Conservation (phyloP, 768 basidiomycete species). For the Asterophora parasitica region DNA sequence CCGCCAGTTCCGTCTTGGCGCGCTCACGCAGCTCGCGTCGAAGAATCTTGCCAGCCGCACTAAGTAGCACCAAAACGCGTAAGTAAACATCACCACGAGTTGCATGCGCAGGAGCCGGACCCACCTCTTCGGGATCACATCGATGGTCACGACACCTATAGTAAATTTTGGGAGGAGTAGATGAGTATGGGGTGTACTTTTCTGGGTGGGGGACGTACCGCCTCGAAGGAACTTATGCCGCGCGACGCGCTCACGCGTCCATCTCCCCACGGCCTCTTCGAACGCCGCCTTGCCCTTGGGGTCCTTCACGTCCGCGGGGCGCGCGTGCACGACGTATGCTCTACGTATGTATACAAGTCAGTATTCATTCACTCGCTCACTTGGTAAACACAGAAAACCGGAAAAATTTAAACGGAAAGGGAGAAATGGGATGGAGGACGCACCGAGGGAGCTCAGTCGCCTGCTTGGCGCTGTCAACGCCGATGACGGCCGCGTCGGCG, state of each 20-base stretch:
- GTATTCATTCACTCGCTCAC: no score
- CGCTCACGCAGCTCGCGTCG: constrained; percentile 68
- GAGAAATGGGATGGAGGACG: constrained; percentile 4
- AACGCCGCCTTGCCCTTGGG: constrained; percentile 39
- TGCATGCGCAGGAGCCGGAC: no score
- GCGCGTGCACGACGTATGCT: constrained; percentile 58
- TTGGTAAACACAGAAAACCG: no score
- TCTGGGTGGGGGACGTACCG: no score
- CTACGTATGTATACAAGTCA: constrained; percentile 25
- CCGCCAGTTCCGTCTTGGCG: constrained; percentile 53
- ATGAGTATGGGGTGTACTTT: no score
- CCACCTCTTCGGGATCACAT: constrained; percentile 66
- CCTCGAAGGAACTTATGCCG: constrained; percentile 78
- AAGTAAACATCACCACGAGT: no score
- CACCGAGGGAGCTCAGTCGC: constrained; percentile 81
- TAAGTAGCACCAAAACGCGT: no score
- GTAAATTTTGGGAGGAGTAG: no score
- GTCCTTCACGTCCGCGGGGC: constrained; percentile 31
- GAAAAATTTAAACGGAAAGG: no score
- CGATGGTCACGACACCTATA: constrained; percentile 60
- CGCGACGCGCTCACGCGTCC: constrained; percentile 68
- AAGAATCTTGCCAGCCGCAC: constrained; percentile 85
- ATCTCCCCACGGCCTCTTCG: constrained; percentile 47
- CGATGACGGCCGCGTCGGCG: constrained; percentile 79
- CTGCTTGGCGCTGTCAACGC: constrained; percentile 58